Base-by-base conservation (phyloP, 805 yeast species). In the Schwanniomyces pseudopolymorphus region DNA sequence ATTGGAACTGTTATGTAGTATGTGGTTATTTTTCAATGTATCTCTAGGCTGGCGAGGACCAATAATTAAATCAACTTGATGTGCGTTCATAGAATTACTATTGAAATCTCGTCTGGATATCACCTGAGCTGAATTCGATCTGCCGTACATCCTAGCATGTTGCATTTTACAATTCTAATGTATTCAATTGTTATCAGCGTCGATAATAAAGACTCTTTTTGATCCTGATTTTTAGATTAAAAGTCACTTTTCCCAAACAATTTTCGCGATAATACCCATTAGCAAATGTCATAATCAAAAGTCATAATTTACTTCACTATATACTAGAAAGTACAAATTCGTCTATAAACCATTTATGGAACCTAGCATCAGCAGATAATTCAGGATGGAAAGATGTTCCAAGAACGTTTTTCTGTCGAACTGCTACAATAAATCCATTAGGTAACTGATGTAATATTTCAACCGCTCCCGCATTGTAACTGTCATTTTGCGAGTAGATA, bases 371-470 rank as follows among this genome's bases (percentile, higher is more conserved):
- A 11, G 60, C 64, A 1, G 84, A 66, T 31, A 87, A 71, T 62
- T 87, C 95, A 0, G 95, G 95, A 60, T 87, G 95, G 63, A 87
- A 87, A 1, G 89, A 82, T 0, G 91, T 87, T 2, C 89, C 92
- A 42, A 87, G 61, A 27, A 80, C 69, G 33, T 74, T 74, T 0
- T 85, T 87, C 59, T 87, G 90, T 55, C 80, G 72, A 5, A 86
- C 89, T 0, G 91, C 94, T 2, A 87, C 92, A 27, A 87, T 75
- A 33, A 79, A 62, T 1, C 69, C 66, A 25, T 59, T 50, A 50
- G 63, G 53, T 43, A 79, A 61, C 6, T 64, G 59, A 44, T 73
- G 69, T 25, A 82, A 61, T 0, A 80, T 60, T 49, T 75, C 66
- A 1, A 79, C 77, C 2, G 69, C 63, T 2, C 57, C 52, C 5